Evolutionary conservation across 2,329 filamentous ascomycete genomes (phyloP).

Genomic region (Colletotrichum viniferum): DNA sequence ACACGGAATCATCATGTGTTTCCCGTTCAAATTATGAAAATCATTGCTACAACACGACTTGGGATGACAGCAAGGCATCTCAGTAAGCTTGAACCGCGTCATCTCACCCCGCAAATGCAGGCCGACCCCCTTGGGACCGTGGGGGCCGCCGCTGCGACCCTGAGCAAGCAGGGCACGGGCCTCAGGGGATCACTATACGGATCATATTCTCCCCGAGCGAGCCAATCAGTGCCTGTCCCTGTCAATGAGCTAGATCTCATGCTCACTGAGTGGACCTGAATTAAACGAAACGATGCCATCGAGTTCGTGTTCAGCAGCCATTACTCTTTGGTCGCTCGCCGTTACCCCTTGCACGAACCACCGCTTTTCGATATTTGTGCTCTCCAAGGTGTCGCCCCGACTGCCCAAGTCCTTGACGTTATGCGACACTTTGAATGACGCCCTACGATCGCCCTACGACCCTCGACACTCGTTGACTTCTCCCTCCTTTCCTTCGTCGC

Average conservation of each 20-base stretch:
- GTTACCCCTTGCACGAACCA: conserved; percentile 4
- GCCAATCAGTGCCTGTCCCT: conserved; percentile 5
- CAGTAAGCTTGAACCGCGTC: not conserved
- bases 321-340: not conserved
- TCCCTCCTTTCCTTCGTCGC: conserved; percentile 2
- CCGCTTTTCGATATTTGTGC: not conserved
- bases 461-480: conserved; percentile 9
- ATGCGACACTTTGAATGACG: conserved; percentile 13
- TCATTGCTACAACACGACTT: not conserved
- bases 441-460: not conserved
- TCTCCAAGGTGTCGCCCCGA: not conserved
- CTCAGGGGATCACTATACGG: not conserved
- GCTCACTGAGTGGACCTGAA: conserved; percentile 15
- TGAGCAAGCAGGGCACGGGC: not conserved
- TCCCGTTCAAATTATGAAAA: not conserved
- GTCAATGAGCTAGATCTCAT: conserved; percentile 6
- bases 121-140: not conserved
- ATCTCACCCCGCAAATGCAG: conserved; percentile 5
- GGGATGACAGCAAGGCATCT: not conserved
- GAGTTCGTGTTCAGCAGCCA: conserved; percentile 9
- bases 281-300: conserved; percentile 16
- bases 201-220: conserved; percentile 12
- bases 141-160: not conserved
- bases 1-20: not conserved
- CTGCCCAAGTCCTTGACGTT: not conserved